A percentile compares a stretch with the other conserved stretches of the same genome.
phyloP scores from a whole-genome alignment of 192 early-diverging fungal species.

The Backusella mclennaniae region DNA sequence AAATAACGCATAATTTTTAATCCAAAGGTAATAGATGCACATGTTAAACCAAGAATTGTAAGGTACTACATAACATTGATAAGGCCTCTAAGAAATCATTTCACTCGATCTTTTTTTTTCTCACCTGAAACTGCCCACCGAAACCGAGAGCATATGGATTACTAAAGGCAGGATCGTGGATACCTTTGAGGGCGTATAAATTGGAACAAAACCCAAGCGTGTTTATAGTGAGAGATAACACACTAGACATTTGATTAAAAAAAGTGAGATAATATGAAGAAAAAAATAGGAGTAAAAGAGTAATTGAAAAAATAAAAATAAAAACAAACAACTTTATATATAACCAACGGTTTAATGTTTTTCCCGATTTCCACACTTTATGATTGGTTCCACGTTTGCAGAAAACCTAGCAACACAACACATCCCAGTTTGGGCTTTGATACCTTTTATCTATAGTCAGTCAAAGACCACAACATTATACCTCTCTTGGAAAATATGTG shows the following conservation, averaged over 20 bases:
- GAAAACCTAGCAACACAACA: background rate
- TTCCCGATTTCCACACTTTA: background rate
- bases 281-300: background rate
- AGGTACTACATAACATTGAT: conserved; percentile 15
- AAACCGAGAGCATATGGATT: conserved; percentile 27
- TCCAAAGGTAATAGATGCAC: conserved; percentile 22
- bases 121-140: conserved; percentile 36
- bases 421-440: too few species aligned
- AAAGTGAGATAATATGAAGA: background rate
- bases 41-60: conserved; percentile 32
- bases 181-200: background rate
- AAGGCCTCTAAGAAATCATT: background rate
- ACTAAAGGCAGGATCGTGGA: background rate
- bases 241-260: background rate
- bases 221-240: conserved; percentile 3
- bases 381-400: background rate
- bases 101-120: background rate
- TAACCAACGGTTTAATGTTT: background rate
- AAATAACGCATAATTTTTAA: conserved; percentile 26
- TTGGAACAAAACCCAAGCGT: conserved; percentile 13
- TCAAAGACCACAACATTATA: too few species aligned
- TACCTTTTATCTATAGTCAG: too few species aligned
- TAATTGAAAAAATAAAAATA: conserved; percentile 1
- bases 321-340: background rate
- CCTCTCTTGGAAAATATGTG: too few species aligned